These are phyloP conservation scores for Claviceps fusiformis DNA, from an alignment of 2,329 filamentous ascomycete species.

Conservation along the genomic window DNA sequence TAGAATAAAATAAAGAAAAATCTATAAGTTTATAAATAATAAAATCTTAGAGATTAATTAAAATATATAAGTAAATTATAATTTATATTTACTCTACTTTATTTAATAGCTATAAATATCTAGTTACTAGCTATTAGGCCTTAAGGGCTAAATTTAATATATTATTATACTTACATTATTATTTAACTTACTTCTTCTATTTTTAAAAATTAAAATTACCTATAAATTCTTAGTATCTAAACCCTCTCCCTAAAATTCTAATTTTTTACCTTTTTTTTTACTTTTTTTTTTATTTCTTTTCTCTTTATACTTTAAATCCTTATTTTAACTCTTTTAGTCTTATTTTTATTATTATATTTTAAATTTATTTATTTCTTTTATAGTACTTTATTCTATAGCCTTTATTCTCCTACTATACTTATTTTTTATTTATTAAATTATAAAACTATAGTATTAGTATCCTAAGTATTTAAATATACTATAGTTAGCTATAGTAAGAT, in stretches of 20 bases:
- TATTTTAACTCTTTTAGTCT: not conserved
- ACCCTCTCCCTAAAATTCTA: not conserved
- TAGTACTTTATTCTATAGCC: not conserved
- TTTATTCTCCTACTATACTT: not conserved
- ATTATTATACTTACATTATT: too few species aligned
- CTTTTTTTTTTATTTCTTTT: too few species aligned
- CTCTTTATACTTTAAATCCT: not conserved
- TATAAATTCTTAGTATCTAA: not conserved
- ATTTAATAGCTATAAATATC: not conserved
- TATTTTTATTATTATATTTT: not conserved
- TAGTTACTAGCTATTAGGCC: too few species aligned
- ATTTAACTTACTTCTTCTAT: not conserved
- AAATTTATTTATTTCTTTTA: not conserved
- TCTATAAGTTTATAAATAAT: too few species aligned
- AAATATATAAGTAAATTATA: too few species aligned
- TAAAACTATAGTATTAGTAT: too few species aligned
- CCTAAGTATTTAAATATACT: too few species aligned
- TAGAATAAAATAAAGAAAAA: too few species aligned
- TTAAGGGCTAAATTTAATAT: too few species aligned
- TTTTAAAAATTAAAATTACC: not conserved
- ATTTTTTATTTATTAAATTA: too few species aligned
- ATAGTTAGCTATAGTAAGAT: too few species aligned
- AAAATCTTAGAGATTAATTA: too few species aligned
- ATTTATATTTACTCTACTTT: not conserved
- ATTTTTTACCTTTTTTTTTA: not conserved